Evolutionary conservation across 306 rosid genomes (phyloP).

Genomic region (Rosa chinensis): DNA sequence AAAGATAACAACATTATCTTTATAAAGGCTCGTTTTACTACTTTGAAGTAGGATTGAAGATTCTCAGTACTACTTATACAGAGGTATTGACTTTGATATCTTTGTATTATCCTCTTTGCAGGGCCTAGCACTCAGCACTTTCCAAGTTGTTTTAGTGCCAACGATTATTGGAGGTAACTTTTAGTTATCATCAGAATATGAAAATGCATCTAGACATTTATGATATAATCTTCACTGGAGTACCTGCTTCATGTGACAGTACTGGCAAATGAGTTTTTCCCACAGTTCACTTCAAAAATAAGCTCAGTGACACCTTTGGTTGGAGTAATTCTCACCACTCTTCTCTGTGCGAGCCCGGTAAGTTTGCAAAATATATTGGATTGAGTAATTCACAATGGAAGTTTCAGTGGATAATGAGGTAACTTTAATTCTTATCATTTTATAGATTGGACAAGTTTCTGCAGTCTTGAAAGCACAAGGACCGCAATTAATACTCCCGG

Average conservation of each 20-base stretch:
- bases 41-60: neutral
- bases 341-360: conserved; percentile 95
- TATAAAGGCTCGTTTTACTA: conserved; percentile 9
- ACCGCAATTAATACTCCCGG: conserved; percentile 75
- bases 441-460: conserved; percentile 87
- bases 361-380: conserved; percentile 29
- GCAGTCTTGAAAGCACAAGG: conserved; percentile 89
- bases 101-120: conserved; percentile 35
- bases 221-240: conserved; percentile 17
- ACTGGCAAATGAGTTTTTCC: conserved; percentile 86
- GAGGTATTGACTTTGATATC: conserved; percentile 16
- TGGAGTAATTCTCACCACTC: conserved; percentile 91
- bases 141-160: conserved; percentile 96
- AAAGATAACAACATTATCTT: neutral
- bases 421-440: conserved; percentile 27
- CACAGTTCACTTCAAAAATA: conserved; percentile 89
- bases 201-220: conserved; percentile 14
- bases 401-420: conserved; percentile 18
- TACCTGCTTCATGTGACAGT: conserved; percentile 55
- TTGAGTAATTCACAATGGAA: neutral
- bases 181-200: conserved; percentile 12
- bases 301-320: conserved; percentile 66
- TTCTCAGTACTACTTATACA: conserved; percentile 2
- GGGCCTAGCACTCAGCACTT: conserved; percentile 90
- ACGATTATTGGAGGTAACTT: conserved; percentile 82